Base-by-base conservation (phyloP, 768 basidiomycete genomes). In the Melanogaster broomeanus region DNA sequence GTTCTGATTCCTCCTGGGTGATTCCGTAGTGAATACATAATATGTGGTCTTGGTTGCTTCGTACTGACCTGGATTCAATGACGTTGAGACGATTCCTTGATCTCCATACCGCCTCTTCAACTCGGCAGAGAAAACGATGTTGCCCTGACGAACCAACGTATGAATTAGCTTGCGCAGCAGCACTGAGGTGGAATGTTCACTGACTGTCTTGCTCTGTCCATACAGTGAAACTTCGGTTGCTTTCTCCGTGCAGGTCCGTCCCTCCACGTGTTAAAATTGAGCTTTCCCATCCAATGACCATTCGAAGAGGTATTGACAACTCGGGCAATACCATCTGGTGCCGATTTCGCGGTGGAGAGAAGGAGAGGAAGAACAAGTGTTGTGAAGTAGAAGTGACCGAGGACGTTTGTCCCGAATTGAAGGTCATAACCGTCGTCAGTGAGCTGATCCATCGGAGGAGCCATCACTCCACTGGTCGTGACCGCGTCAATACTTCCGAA, bases 111-210 rank as follows among this genome's bases (percentile, higher is more conserved):
- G 62, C 30, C 73, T 61, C 4, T 65, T 58, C 16, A 81, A 52
- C 58, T 80, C 80, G 31, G 65, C 69, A 10, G n/a, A 76, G 52
- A 80, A 69, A 0, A 78, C 60, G 18, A 78, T 62, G 30, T 76
- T 79, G 0, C 72, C 79, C 79, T 80, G 35, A 15, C 12, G 19
- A 38, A 4, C 7, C 7, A 12, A 19, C 34, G 19, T 22, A 18
- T 28, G 18, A 15, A 19, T 8, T 16, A 13, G 8, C 28, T 2
- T 31, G 8, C 12, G 40, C 40, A 13, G 6, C 48, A 3, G 27
- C 31, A 53, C 24, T n/a, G 10, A 30, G 15, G 37, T n/a, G 12
- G 19, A 18, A 6, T 11, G n/a, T 10, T 21, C 22, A 28, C 62
- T 54, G 18, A 63, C 72, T 19, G 66, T 62, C 55, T 72, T 73